These are phyloP conservation scores for Elaeagnus macrophylla DNA, from an alignment of 306 rosid species.

Conservation along the genomic window DNA sequence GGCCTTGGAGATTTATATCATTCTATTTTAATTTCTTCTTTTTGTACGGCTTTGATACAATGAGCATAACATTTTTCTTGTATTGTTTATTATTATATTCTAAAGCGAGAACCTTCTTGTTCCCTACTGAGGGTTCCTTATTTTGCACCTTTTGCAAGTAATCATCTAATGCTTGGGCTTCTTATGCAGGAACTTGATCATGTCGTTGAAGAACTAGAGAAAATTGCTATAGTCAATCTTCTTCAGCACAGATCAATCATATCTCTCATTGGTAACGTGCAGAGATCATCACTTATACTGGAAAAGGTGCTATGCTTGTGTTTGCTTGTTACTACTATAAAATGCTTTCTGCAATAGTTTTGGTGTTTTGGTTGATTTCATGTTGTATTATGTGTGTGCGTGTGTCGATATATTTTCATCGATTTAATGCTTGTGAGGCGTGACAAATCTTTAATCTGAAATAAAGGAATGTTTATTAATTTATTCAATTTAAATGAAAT, in stretches of 20 bases:
- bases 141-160: slow-evolving; percentile 1
- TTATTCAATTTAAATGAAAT: not conserved
- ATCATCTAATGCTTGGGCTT: slow-evolving; percentile 15
- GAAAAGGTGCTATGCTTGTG: slow-evolving; percentile 62
- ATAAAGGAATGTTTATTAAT: too few species aligned
- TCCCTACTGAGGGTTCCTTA: not conserved
- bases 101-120: not conserved
- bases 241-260: slow-evolving; percentile 85
- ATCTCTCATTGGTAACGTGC: slow-evolving; percentile 93
- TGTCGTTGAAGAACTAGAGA: slow-evolving; percentile 88
- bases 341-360: not conserved
- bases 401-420: not conserved
- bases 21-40: not conserved
- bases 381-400: not conserved
- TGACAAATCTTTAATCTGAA: not conserved
- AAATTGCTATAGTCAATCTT: slow-evolving; percentile 85
- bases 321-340: slow-evolving; percentile 5
- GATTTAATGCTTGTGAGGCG: not conserved
- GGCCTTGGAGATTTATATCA: not conserved
- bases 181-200: slow-evolving; percentile 77
- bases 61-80: not conserved
- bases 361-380: not conserved
- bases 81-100: not conserved
- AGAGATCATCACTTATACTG: slow-evolving; percentile 77
- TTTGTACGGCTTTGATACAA: not conserved